Evolutionary conservation across 169 alveolate species (phyloP), one percentile per base, ranked within the genome.

Genomic region (Cryptosporidium sp.): DNA sequence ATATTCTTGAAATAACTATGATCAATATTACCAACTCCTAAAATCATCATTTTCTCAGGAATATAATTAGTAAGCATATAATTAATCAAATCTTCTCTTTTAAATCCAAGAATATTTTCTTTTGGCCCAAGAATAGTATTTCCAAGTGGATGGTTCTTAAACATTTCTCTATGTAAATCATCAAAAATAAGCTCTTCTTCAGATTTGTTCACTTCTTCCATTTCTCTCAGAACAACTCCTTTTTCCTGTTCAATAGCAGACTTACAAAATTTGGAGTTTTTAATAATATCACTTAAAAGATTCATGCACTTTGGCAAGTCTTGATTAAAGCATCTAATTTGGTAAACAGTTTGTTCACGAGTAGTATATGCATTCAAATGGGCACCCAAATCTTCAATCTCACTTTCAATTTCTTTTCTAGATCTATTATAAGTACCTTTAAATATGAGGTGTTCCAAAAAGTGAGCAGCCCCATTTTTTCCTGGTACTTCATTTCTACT

Each of bases 351-450:
- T 91, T 96, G 98, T 73, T 98, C 99, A 86, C 99, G 93, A 26
- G 99, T 96, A 18, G 99, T 98, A 91, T 97, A 98, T 12, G 99
- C 99, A 92, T 98, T 98, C 18, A 98, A 92, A 70, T 97, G 96
- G 18, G 98, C 99, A 16, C 99, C 99, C 93, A 96, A 92, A 84
- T 96, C 96, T 85, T 98, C 99, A 23, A 97, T 97, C 86, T 97
- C 99, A 58, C 93, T 93, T 93, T 98, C 99, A 70, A 98, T 92
- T 84, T 97, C 95, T 12, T 91, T 84, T 86, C 99, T 93, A 23
- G 95, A 84, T 55, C 99, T 93, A 69, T 94, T 96, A 58, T 92
- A 92, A 5, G 99, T 97, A 29, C 99, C 98, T 92, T 98, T 98
- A 93, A 98, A 98, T 48, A 96, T 97, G 94, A 98, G 92, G 86